Evolutionary conservation across 805 yeast genomes (phyloP).

Genomic region (Ogataea nitratoaversa): DNA sequence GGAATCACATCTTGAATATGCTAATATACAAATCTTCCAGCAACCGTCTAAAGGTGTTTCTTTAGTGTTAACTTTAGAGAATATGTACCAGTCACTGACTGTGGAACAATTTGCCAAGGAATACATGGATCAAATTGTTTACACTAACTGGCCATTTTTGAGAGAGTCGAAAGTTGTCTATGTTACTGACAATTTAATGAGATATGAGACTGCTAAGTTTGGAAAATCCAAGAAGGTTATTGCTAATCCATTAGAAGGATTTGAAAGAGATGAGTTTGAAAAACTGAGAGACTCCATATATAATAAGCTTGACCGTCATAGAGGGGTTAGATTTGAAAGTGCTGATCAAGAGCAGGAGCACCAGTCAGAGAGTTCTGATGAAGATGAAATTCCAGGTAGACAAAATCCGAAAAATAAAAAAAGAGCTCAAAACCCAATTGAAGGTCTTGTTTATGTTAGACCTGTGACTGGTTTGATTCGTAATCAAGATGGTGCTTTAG

Average conservation of each 20-base stretch:
- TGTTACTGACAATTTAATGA: slow-evolving; percentile 51
- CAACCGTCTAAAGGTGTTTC: slow-evolving; percentile 83
- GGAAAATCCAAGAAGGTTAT: slow-evolving; percentile 25
- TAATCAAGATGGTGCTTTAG: slow-evolving; percentile 65
- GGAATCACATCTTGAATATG: slow-evolving; percentile 44
- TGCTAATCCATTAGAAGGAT: slow-evolving; percentile 39
- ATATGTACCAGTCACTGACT: slow-evolving; percentile 50
- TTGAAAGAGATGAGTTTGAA: slow-evolving; percentile 44
- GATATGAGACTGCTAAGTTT: slow-evolving; percentile 40
- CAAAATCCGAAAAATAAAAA: not conserved
- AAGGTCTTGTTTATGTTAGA: slow-evolving; percentile 63
- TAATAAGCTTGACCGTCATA: slow-evolving; percentile 42
- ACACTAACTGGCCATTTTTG: slow-evolving; percentile 87
- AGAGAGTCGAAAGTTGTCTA: slow-evolving; percentile 70
- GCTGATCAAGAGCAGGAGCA: slow-evolving; percentile 7
- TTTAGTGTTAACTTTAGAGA: slow-evolving; percentile 59
- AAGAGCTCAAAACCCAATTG: slow-evolving; percentile 29
- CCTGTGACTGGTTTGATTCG: slow-evolving; percentile 77
- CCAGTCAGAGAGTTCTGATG: slow-evolving; percentile 3
- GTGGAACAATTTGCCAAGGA: slow-evolving; percentile 63
- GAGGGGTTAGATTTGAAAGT: slow-evolving; percentile 41
- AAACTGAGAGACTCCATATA: slow-evolving; percentile 37
- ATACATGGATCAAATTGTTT: slow-evolving; percentile 58
- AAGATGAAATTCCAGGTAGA: slow-evolving; percentile 3
- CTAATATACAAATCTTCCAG: slow-evolving; percentile 74